Base-by-base conservation (phyloP, 78 protist species). In the Monosiga brevicollis region DNA sequence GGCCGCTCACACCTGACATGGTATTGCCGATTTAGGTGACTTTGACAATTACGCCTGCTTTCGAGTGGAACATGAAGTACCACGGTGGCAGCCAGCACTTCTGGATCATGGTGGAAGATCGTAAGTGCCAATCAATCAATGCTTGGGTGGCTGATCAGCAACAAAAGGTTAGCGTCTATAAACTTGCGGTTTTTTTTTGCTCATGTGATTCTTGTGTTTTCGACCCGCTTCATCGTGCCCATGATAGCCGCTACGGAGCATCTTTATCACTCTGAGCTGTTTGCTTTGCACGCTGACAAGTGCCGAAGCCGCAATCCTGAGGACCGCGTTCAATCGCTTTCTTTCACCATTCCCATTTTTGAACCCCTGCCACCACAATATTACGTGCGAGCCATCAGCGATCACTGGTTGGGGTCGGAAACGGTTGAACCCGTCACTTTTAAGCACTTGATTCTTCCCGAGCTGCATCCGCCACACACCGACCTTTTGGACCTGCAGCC, bases 351-450 rank as follows among this genome's bases (percentile, higher is more conserved):
- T 10, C 98, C 98, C 42, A 73, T 94, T 32, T 86, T 84, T 83
- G 96, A 96, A 82, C 98, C 98, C 55, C 73, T 85, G 73, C 97
- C 96, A 40, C 34, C 92, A 40, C 95, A 96, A 83, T 98, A 96
- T 93, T 80, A 41, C 84, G 49, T 97, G 24, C 91, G 92, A 42
- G 90, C 89, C 70, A 76, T 94, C 38, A 88, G 97, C 35, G 96
- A 89, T 49, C 89, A 94, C 23, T 97, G 97, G 98, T 74, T 98
- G n/a, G 89, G 92, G 29, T 74, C 90, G n/a, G 98, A 95, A 81
- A 81, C 81, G 32, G 37, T 74, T 20, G 72, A 71, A 3, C 81
- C 93, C 2, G 20, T 98, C 34, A 76, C 94, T 1, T 88, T 98
- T 84, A 22, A 83, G n/a, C 85, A 91, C 49, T 78, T 96, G 36